Conservation (phyloP, 768 basidiomycete genomes). For the Phylloporus arenicola region DNA sequence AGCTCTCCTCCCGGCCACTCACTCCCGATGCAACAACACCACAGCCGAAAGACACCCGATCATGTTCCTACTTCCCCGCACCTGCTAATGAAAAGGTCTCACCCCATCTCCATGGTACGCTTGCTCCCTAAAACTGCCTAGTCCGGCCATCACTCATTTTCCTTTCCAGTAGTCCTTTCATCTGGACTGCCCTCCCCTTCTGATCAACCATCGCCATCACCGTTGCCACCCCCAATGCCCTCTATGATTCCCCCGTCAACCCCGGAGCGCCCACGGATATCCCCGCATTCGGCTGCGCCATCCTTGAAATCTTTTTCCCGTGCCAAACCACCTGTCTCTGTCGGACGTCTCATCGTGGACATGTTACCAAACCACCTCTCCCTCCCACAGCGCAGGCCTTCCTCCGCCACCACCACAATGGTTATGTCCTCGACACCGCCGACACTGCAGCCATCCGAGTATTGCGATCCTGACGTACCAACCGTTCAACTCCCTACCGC, state of each 20-base stretch:
- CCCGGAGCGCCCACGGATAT: conserved; percentile 28
- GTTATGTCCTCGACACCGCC: conserved; percentile 4
- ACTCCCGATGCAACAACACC: conserved; percentile 25
- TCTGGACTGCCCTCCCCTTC: conserved; percentile 24
- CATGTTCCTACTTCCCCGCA: conserved; percentile 27
- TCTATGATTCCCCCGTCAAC: conserved; percentile 18
- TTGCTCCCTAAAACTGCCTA: conserved; percentile 8
- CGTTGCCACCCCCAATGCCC: conserved; percentile 21
- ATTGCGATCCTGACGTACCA: conserved; percentile 18
- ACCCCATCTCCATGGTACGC: conserved; percentile 13
- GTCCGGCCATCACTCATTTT: conserved; percentile 12
- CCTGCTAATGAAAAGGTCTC: conserved; percentile 10
- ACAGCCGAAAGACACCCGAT: conserved; percentile 17
- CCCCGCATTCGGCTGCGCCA: conserved; percentile 16
- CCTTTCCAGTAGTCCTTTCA: conserved; percentile 21
- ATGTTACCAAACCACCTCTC: conserved; percentile 46
- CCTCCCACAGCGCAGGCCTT: conserved; percentile 17
- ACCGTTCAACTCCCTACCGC: conserved; percentile 26
- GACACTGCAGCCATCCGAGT: conserved; percentile 7
- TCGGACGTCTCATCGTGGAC: conserved; percentile 52
- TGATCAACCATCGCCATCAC: conserved; percentile 27
- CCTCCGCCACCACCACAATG: neutral
- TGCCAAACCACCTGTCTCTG: conserved; percentile 24
- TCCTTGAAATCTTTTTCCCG: conserved; percentile 8
- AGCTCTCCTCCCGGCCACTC: conserved; percentile 21